Evolutionary conservation across 805 yeast species (phyloP).

Genomic region (Wickerhamomyces xylosicus): DNA sequence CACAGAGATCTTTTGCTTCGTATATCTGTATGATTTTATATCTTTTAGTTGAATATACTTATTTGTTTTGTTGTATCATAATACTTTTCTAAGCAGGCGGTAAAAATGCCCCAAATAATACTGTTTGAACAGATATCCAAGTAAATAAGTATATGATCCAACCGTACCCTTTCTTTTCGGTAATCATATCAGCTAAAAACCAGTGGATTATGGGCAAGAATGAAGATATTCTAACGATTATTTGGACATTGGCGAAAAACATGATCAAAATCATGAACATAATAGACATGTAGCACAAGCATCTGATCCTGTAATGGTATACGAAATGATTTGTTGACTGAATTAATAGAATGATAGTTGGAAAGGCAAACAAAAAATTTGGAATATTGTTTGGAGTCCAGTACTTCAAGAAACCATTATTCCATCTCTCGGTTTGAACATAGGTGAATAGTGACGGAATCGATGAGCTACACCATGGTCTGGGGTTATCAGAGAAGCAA

Average conservation of each 20-base stretch:
- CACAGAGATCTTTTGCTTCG: no score
- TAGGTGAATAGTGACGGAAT: constrained; percentile 56
- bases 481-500: constrained; percentile 41
- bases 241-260: constrained; percentile 75
- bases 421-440: constrained; percentile 81
- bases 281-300: constrained; percentile 31
- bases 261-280: constrained; percentile 40
- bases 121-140: constrained; percentile 65
- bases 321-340: constrained; percentile 24
- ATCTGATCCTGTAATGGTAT: constrained; percentile 27
- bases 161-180: constrained; percentile 20
- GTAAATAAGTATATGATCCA: constrained; percentile 39
- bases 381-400: constrained; percentile 81
- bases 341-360: constrained; percentile 42
- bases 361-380: constrained; percentile 68
- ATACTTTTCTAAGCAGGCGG: constrained; percentile 68
- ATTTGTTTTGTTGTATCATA: no score
- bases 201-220: constrained; percentile 71
- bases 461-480: constrained; percentile 63
- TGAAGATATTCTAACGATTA: constrained; percentile 67
- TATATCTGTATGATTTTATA: no score
- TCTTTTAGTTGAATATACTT: no score
- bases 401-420: constrained; percentile 67
- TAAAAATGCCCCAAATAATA: constrained; percentile 67
- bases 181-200: constrained; percentile 42